Conservation (phyloP, 306 rosid species). For the Begonia peltatifolia region DNA sequence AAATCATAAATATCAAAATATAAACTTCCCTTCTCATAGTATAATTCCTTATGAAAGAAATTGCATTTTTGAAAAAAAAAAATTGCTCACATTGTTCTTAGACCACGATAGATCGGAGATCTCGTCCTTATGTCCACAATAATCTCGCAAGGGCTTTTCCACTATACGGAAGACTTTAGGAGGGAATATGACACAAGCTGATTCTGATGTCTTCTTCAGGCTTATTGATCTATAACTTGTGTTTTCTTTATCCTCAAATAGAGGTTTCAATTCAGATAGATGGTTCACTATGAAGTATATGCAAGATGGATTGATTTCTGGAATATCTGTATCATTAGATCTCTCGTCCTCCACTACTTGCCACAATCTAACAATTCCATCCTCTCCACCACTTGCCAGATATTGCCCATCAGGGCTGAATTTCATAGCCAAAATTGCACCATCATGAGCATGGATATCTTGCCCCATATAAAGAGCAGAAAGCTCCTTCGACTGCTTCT, state of each 20-base stretch:
- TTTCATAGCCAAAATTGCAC: conserved; percentile 68
- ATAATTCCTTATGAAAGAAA: too few relatives aligned
- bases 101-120: conserved; percentile 90
- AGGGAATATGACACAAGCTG: conserved; percentile 64
- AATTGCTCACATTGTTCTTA: conserved; percentile 16
- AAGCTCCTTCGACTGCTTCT: conserved; percentile 54
- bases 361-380: conserved; percentile 74
- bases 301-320: conserved; percentile 43
- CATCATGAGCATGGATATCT: conserved; percentile 61
- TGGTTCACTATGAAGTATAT: conserved; percentile 50
- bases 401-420: conserved; percentile 72
- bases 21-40: too few relatives aligned
- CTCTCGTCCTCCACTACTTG: conserved; percentile 52
- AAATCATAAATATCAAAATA: background rate
- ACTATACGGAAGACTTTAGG: conserved; percentile 47
- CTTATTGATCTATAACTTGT: conserved; percentile 17
- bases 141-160: conserved; percentile 65
- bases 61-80: too few relatives aligned
- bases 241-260: conserved; percentile 36
- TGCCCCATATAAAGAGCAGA: conserved; percentile 60
- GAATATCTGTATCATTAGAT: conserved; percentile 26
- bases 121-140: conserved; percentile 54
- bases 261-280: conserved; percentile 30
- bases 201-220: conserved; percentile 38
- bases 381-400: conserved; percentile 78